Evolutionary conservation across 2,329 filamentous ascomycete species (phyloP).

Genomic region (Coniochaeta hoffmannii): DNA sequence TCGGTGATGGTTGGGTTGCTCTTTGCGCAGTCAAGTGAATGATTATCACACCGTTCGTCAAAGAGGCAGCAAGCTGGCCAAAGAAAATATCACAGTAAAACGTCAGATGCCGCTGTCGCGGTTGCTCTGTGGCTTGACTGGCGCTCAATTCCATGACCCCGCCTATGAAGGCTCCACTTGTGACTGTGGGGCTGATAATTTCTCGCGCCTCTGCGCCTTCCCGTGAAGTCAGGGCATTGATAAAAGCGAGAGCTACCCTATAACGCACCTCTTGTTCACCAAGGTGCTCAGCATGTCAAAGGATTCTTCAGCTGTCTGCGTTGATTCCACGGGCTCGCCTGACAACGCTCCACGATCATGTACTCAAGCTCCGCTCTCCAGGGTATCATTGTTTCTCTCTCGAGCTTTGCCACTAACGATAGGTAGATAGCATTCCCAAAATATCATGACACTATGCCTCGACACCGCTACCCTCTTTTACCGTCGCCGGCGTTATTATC

Average conservation of each 20-base stretch:
- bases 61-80: background rate
- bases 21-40: conserved; percentile 2
- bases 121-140: background rate
- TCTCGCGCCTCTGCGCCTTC: background rate
- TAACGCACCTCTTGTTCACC: too few relatives aligned
- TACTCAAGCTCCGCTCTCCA: too few relatives aligned
- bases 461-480: conserved; percentile 12
- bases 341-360: too few relatives aligned
- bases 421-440: too few relatives aligned
- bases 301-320: too few relatives aligned
- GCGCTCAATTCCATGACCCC: background rate
- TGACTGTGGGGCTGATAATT: background rate
- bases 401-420: too few relatives aligned
- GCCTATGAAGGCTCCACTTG: background rate
- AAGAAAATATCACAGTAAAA: conserved; percentile 8
- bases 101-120: background rate
- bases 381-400: too few relatives aligned
- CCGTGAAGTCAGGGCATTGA: too few relatives aligned
- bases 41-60: background rate
- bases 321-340: too few relatives aligned
- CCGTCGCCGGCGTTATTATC: conserved; percentile 28
- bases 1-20: conserved; percentile 3
- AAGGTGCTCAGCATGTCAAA: too few relatives aligned
- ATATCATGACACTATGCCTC: background rate
- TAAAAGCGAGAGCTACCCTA: too few relatives aligned